Base-by-base conservation (phyloP, 2,329 filamentous ascomycete genomes). In the Capronia coronata region DNA sequence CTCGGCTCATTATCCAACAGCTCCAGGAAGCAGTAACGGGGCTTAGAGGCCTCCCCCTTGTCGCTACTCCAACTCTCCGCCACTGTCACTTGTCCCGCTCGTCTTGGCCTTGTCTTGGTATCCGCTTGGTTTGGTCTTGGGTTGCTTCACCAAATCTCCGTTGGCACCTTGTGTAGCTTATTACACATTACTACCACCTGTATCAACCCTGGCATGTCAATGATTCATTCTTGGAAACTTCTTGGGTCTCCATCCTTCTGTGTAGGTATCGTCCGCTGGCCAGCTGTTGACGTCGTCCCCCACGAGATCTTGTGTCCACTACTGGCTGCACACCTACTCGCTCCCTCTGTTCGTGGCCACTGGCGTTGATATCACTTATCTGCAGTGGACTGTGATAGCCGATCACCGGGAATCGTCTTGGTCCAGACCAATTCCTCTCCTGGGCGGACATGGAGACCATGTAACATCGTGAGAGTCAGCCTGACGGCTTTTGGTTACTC, bases 391-490 rank as follows among this genome's bases (percentile, higher is more conserved):
- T 32, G 18, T 37, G 43, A 25, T 43, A 21, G 21, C 27, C 32
- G 27, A 32, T 23, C 23, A 29, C 9, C n/a, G 27, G 21, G n/a
- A 7, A n/a, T 37, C n/a, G 6, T 45, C 48, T 50, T 50, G 48
- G 48, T 35, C 14, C 29, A 45, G 10, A 42, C 47, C 44, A 39
- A 11, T 27, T 40, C 41, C 22, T 27, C 25, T 10, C 6, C 6
- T 27, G 25, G 29, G 29, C 18, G 23, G 41, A 42, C 22, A n/a
- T 11, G 16, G 21, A 22, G 16, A 43, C 19, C 43, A 48, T 48
- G 48, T 50, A 46, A 50, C 48, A 41, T 37, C 27, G 41, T 46
- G 27, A 42, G 23, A 14, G 43, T 41, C 27, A 23, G 30, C 27
- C 38, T 27, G 18, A 42, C 19, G 21, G 22, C 46, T 19, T 19